phyloP scores from a whole-genome alignment of 345 rosid species.

The Pelargonium nanum region DNA sequence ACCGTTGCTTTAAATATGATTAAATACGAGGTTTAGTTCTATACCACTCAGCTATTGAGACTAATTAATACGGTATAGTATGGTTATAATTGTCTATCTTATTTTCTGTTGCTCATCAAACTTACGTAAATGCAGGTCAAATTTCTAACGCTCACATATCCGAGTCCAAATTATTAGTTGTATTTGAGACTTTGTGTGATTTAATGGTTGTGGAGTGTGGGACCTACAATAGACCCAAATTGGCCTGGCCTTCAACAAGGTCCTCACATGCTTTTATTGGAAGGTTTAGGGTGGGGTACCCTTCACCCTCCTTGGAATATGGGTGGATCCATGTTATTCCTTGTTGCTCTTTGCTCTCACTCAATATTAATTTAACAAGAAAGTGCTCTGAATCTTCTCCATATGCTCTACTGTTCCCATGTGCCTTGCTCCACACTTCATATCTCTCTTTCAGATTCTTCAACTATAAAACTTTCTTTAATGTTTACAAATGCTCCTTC shows the following conservation, averaged over 20 bases:
- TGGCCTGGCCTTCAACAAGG: slow-evolving; percentile 48
- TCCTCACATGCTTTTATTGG: slow-evolving; percentile 54
- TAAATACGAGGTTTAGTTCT: no score
- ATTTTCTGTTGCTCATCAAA: no score
- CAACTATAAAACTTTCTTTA: background rate
- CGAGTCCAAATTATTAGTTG: no score
- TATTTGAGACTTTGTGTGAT: no score
- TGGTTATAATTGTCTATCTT: no score
- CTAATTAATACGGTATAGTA: no score
- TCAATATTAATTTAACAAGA: slow-evolving; percentile 16
- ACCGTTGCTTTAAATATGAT: no score
- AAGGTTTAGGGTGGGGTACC: slow-evolving; percentile 20
- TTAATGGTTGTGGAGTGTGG: slow-evolving; percentile 22
- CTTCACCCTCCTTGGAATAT: slow-evolving; percentile 17
- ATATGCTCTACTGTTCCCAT: slow-evolving; percentile 66
- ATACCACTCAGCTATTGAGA: no score
- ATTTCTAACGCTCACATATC: no score
- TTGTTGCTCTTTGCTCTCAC: slow-evolving; percentile 15
- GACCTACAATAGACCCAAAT: slow-evolving; percentile 29
- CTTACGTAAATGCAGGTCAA: no score
- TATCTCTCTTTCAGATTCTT: background rate
- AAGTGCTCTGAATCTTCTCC: slow-evolving; percentile 62
- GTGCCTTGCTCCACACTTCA: slow-evolving; percentile 43
- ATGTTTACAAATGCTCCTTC: background rate
- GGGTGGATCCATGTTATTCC: slow-evolving; percentile 50